Evolutionary conservation across 257 asterid genomes (phyloP), one percentile per base, ranked within the genome.

Genomic region (Anisodus tanguticus): DNA sequence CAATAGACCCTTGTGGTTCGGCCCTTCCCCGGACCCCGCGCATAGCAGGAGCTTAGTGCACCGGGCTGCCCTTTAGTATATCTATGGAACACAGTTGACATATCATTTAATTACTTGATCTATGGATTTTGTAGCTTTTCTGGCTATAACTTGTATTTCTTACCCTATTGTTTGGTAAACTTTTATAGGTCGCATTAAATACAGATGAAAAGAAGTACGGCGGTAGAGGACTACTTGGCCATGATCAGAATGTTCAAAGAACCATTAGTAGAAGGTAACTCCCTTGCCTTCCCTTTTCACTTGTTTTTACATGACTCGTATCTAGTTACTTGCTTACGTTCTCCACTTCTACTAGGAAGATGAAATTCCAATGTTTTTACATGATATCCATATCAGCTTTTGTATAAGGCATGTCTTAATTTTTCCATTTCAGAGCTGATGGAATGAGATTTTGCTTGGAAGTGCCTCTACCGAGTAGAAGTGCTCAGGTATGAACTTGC

Each of bases 181-280:
- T 76, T 15, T 76, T 17, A 26, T 91, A 96, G 98, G 88, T 96
- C 60, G 83, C 88, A 81, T 86, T 96, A 77, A 96, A 96, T 88
- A 92, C 97, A 9, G 99, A 96, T 88, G 98, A 96, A 76, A 90
- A 84, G 69, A 90, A 88, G 82, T 94, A 96, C 82, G 98, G 97
- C 5, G 99, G 99, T 70, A 93, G 88, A 88, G 98, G 93, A 85
- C 86, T 93, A 81, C 88, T 96, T 81, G 85, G 68, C 72, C 88
- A 55, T 84, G 93, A 89, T 83, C 90, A 89, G 58, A 90, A 92
- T 87, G 79, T 90, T 84, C 93, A 88, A 88, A 91, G 93, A 92
- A 94, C 98, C 67, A 84, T 88, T 77, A 92, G 81, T 85, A 91
- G 89, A 90, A 92, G 95, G 99, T 94, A 86, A 55, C 47, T 47